Base-by-base conservation (phyloP, 208 protist genomes). In the Trypanosoma congolense region DNA sequence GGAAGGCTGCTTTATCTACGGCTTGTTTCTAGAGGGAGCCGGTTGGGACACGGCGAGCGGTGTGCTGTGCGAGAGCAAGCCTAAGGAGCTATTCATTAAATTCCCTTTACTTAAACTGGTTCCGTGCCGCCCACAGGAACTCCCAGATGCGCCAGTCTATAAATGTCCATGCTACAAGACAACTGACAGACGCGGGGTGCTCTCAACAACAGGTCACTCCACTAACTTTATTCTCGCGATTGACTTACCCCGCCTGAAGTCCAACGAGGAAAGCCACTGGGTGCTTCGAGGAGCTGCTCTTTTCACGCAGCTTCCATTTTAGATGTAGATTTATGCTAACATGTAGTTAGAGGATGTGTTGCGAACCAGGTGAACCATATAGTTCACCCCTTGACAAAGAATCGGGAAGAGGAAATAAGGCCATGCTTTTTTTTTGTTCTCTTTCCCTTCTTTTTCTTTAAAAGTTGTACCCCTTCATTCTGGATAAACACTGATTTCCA, bases 121-220 rank as follows among this genome's bases (percentile, higher is more conserved):
- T 10, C 86, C 83, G 2, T 62, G 57, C 47, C 61, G 69, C 40
- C 67, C 65, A 30, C 74, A 89, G 50, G 75, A 83, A 12, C 70
- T 93, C 19, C 53, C 52, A 10, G 59, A 74, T 19, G 47, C 47
- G 1, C 72, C 75, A 0, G 57, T 81, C 14, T 98, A 98, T 74
- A 36, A 56, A 22, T 97, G 93, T 69, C 97, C 97, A 2, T 82
- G 95, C 65, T 99, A 98, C 87, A 97, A 97, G 72, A 98, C 93
- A 0, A 92, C 85, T 0, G 90, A 95, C 35, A 78, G 97, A 36
- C 63, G 80, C 10, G 97, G 97, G 53, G 84, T 93, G 8, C 80
- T 99, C 9, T 97, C 95, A 30, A 98, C 97, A 16, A 98, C 97
- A 2, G 97, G 97, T 19, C 97, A 98, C 68, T 98, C 91, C 24